These are phyloP conservation scores for Cynanchum wilfordii DNA, from an alignment of 257 asterid genomes.

Conservation along the genomic window DNA sequence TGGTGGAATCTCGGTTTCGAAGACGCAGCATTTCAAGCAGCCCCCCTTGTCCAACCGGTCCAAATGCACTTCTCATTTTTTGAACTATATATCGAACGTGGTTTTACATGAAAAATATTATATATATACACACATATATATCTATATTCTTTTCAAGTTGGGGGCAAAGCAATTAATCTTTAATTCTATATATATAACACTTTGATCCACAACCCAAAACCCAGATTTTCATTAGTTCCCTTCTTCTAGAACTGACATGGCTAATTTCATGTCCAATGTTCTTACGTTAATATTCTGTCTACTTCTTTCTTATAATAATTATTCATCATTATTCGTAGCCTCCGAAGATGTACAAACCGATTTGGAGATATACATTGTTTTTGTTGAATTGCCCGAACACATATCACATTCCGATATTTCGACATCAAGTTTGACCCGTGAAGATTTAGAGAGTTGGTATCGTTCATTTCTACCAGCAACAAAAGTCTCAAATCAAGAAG, in stretches of 20 bases:
- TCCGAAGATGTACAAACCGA: background rate
- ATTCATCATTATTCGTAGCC: background rate
- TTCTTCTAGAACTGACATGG: background rate
- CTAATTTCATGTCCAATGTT: background rate
- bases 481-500: slow-evolving; percentile 4
- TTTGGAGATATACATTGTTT: slow-evolving; percentile 10
- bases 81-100: too few relatives aligned
- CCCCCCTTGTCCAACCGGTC: too few relatives aligned
- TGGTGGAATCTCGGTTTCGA: too few relatives aligned
- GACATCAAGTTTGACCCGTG: background rate
- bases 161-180: too few relatives aligned
- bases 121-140: too few relatives aligned
- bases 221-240: background rate
- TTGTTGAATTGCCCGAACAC: background rate
- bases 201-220: background rate
- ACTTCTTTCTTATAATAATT: background rate
- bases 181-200: background rate
- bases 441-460: slow-evolving; percentile 10
- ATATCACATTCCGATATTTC: background rate
- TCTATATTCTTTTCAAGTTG: too few relatives aligned
- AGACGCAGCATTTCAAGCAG: too few relatives aligned
- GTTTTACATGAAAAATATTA: too few relatives aligned
- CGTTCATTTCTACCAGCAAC: slow-evolving; percentile 4
- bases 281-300: background rate
- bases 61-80: too few relatives aligned